A percentile compares a stretch with the other conserved stretches of the same genome.
These are phyloP conservation scores for Boletus coccyginus DNA, from an alignment of 768 basidiomycete species.

Conservation along the genomic window DNA sequence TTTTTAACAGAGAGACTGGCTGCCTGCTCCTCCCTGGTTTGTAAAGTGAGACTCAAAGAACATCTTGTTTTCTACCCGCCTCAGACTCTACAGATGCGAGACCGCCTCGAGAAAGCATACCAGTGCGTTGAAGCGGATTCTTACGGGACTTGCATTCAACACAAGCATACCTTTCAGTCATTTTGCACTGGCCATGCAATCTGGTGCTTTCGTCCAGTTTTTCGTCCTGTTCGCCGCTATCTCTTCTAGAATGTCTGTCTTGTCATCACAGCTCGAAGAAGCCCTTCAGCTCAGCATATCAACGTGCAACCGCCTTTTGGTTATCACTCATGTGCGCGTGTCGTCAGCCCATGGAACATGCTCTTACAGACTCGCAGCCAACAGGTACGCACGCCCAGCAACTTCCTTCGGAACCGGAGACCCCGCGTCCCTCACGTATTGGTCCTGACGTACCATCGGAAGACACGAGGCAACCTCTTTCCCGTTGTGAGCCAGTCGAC, in stretches of 20 bases:
- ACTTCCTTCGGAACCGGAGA: neutral
- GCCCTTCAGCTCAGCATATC: slow-evolving; percentile 31
- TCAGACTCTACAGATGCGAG: slow-evolving; percentile 39
- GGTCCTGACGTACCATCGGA: slow-evolving; percentile 7
- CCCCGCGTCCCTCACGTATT: neutral
- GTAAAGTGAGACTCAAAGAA: slow-evolving; percentile 39
- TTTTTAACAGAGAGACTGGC: slow-evolving; percentile 36
- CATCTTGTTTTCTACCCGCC: neutral
- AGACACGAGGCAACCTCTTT: slow-evolving; percentile 16
- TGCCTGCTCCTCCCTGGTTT: slow-evolving; percentile 38
- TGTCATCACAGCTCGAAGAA: slow-evolving; percentile 45
- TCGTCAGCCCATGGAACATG: neutral
- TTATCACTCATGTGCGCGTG: slow-evolving; percentile 33
- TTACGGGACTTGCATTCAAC: neutral
- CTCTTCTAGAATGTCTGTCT: slow-evolving; percentile 50
- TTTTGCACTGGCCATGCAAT: slow-evolving; percentile 62
- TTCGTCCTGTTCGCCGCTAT: slow-evolving; percentile 62
- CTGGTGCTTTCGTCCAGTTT: slow-evolving; percentile 70
- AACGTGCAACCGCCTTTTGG: slow-evolving; percentile 28
- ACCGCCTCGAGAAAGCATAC: slow-evolving; percentile 50
- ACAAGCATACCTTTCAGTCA: slow-evolving; percentile 39
- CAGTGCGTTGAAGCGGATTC: slow-evolving; percentile 37
- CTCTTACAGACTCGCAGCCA: slow-evolving; percentile 18
- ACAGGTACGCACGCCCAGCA: neutral
- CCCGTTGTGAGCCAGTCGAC: neutral